Conservation (phyloP, 108 stramenopile species). For the Epipyxis sp. region DNA sequence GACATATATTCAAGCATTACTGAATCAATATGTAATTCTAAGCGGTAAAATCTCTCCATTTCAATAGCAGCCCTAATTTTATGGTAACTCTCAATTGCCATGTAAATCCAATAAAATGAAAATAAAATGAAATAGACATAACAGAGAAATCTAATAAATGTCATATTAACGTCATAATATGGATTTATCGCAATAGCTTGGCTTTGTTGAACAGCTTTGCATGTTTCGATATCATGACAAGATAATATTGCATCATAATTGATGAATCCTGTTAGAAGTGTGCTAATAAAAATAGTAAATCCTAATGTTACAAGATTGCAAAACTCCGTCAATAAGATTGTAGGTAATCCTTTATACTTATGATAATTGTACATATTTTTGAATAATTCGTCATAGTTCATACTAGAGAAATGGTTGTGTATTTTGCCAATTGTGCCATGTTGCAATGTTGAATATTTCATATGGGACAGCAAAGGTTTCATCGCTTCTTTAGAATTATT, state of each 20-base stretch:
- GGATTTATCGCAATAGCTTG: conserved; percentile 37
- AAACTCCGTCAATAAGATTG: conserved; percentile 73
- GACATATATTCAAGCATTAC: conserved; percentile 39
- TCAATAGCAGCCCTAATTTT: conserved; percentile 42
- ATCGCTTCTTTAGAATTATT: too few relatives aligned
- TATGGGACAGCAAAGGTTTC: too few relatives aligned
- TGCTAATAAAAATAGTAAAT: conserved; percentile 72
- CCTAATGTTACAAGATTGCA: conserved; percentile 75
- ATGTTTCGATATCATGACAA: conserved; percentile 77
- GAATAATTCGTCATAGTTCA: conserved; percentile 79
- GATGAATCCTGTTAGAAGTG: conserved; percentile 70
- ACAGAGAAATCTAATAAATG: conserved; percentile 38
- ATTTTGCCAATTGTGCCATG: too few relatives aligned
- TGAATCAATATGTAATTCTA: conserved; percentile 37
- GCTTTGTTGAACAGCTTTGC: conserved; percentile 61
- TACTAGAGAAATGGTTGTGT: too few relatives aligned
- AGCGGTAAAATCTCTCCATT: conserved; percentile 45
- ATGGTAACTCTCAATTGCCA: conserved; percentile 51
- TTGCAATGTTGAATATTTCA: too few relatives aligned
- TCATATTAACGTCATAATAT: conserved; percentile 32
- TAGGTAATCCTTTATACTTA: conserved; percentile 75
- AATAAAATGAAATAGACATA: conserved; percentile 59
- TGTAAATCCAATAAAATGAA: conserved; percentile 58
- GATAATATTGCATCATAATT: conserved; percentile 72
- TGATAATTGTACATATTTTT: conserved; percentile 78